A percentile compares a stretch with the other conserved stretches of the same genome.
Evolutionary conservation across 768 basidiomycete species (phyloP).

Genomic region (Inosperma sp.): DNA sequence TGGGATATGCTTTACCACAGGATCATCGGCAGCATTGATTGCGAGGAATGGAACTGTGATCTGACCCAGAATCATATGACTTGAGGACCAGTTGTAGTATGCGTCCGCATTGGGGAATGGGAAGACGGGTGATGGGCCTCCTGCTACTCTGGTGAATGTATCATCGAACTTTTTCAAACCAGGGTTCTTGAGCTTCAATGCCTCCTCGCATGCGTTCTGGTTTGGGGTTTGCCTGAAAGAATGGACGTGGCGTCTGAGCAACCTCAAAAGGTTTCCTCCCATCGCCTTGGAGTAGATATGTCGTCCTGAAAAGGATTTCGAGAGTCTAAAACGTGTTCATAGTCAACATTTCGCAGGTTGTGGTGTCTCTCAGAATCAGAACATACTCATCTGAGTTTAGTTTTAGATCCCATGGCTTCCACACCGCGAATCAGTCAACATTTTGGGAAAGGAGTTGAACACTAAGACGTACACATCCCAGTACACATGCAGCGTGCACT

Average conservation of each 20-base stretch:
- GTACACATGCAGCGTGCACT: slow-evolving; percentile 58
- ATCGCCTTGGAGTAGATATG: slow-evolving; percentile 73
- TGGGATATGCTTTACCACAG: slow-evolving; percentile 62
- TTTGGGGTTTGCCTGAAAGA: slow-evolving; percentile 48
- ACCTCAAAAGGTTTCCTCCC: slow-evolving; percentile 64
- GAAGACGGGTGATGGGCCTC: slow-evolving; percentile 57
- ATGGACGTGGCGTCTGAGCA: slow-evolving; percentile 49
- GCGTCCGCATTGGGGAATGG: slow-evolving; percentile 44
- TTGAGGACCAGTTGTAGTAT: slow-evolving; percentile 53
- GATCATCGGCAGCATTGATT: slow-evolving; percentile 74
- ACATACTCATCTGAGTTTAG: slow-evolving; percentile 45
- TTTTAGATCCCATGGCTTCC: slow-evolving; percentile 51
- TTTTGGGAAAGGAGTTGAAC: background rate
- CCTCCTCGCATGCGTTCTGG: slow-evolving; percentile 44
- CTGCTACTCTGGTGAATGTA: slow-evolving; percentile 60
- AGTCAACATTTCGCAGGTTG: no score
- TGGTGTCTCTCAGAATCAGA: slow-evolving; percentile 16
- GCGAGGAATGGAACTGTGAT: slow-evolving; percentile 72
- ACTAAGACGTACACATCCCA: slow-evolving; percentile 62
- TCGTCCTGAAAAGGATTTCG: slow-evolving; percentile 51
- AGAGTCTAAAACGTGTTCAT: slow-evolving; percentile 38
- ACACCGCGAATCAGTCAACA: slow-evolving; percentile 5
- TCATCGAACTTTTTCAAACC: slow-evolving; percentile 58
- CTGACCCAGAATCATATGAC: slow-evolving; percentile 52
- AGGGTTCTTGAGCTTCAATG: slow-evolving; percentile 46